These are phyloP conservation scores for Podochytrium sp. DNA, from an alignment of 192 early-diverging fungal species.

Conservation along the genomic window DNA sequence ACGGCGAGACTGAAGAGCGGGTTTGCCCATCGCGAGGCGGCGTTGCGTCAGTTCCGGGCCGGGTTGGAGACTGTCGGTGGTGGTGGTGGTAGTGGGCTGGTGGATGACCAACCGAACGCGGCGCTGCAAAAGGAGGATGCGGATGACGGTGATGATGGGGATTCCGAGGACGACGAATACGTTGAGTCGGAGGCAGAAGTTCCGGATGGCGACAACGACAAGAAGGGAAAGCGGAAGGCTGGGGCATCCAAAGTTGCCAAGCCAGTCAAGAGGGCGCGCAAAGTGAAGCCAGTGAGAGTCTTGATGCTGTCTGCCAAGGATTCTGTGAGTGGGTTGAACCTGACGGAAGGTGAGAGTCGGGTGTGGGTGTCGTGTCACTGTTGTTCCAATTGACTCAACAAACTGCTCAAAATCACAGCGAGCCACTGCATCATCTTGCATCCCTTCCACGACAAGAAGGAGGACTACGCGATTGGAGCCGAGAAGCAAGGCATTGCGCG, in stretches of 20 bases:
- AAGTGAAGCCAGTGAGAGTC: conserved; percentile 17
- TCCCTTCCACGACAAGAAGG: conserved; percentile 16
- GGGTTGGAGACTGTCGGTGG: too few relatives aligned
- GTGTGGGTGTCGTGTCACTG: too few relatives aligned
- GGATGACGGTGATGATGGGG: too few relatives aligned
- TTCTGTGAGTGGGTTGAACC: conserved; percentile 34
- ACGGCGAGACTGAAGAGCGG: conserved; percentile 18
- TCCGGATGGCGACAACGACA: too few relatives aligned
- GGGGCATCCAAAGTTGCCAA: not conserved
- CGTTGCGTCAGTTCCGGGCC: conserved; percentile 13
- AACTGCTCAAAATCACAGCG: not conserved
- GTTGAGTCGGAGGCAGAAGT: too few relatives aligned
- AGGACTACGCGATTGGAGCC: conserved; percentile 13
- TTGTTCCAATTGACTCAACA: not conserved
- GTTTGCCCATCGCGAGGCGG: conserved; percentile 3
- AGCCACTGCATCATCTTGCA: conserved; percentile 11
- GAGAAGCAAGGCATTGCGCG: conserved; percentile 29
- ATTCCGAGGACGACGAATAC: too few relatives aligned
- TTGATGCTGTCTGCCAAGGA: conserved; percentile 32
- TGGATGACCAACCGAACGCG: not conserved
- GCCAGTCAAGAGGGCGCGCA: not conserved
- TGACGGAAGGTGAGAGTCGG: conserved; percentile 34
- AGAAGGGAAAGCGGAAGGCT: conserved; percentile 4
- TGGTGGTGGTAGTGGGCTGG: too few relatives aligned
- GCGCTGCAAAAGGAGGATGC: too few relatives aligned